A percentile compares a stretch with the other conserved stretches of the same genome.
Evolutionary conservation across 768 basidiomycete species (phyloP).

Genomic region (Lentinula sp.): DNA sequence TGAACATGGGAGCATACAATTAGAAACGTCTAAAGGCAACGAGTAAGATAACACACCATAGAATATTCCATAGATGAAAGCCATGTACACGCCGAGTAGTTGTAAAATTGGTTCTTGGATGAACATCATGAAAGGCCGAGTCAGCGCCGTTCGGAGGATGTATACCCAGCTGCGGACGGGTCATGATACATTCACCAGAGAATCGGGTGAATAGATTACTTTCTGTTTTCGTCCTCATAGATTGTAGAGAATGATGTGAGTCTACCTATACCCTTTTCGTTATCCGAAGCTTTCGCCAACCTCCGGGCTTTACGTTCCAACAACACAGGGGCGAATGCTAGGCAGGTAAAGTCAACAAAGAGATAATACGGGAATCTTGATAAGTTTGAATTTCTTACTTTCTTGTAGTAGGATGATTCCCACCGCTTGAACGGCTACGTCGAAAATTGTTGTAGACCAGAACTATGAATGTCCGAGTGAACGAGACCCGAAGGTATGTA

Average conservation of each 20-base stretch:
- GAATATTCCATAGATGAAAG: slow-evolving; percentile 58
- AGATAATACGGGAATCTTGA: slow-evolving; percentile 11
- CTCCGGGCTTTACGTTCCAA: slow-evolving; percentile 44
- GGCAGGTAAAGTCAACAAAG: slow-evolving; percentile 18
- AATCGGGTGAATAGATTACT: not conserved
- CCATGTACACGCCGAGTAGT: slow-evolving; percentile 61
- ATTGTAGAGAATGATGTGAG: slow-evolving; percentile 36
- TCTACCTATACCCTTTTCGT: slow-evolving; percentile 33
- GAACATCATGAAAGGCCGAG: slow-evolving; percentile 67
- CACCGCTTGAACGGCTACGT: slow-evolving; percentile 44
- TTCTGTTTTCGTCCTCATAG: slow-evolving; percentile 25
- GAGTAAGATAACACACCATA: slow-evolving; percentile 36
- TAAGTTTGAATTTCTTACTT: slow-evolving; percentile 33
- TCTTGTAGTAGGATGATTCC: slow-evolving; percentile 58
- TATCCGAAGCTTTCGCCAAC: slow-evolving; percentile 31
- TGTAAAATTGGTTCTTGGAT: slow-evolving; percentile 60
- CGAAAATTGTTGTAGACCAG: slow-evolving; percentile 60
- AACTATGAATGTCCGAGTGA: slow-evolving; percentile 31
- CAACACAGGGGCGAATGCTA: slow-evolving; percentile 38
- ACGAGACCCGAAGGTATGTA: not conserved
- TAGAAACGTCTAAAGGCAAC: not conserved
- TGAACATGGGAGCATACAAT: slow-evolving; percentile 16
- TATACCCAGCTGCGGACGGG: slow-evolving; percentile 36
- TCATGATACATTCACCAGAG: not conserved
- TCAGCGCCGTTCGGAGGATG: slow-evolving; percentile 47